Conservation (phyloP, 257 asterid species). For the Solanum etuberosum region DNA sequence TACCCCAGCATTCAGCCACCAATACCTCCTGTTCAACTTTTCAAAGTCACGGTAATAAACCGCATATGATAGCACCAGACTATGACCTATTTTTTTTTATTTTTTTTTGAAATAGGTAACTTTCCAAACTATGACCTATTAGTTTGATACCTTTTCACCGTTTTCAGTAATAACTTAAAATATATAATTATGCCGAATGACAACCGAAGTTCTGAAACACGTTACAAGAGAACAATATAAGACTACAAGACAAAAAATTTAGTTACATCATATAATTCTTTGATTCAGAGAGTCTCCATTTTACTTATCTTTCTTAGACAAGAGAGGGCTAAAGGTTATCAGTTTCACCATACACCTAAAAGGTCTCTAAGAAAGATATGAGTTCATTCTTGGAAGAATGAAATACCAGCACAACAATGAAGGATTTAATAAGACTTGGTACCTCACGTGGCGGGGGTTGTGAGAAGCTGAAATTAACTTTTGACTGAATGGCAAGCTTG, state of each 20-base stretch:
- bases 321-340: background rate
- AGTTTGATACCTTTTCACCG: background rate
- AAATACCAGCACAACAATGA: background rate
- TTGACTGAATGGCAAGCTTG: slow-evolving; percentile 77
- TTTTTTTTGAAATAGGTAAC: background rate
- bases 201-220: background rate
- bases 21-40: background rate
- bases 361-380: background rate
- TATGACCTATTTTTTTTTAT: background rate
- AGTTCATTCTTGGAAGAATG: background rate
- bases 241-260: background rate
- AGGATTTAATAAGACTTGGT: background rate
- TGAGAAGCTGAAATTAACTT: slow-evolving; percentile 82
- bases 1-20: background rate
- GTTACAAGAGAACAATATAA: background rate
- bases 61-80: background rate
- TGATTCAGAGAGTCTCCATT: background rate
- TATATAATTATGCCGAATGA: background rate
- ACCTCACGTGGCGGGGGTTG: slow-evolving; percentile 95
- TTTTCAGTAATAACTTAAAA: background rate
- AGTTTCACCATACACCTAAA: background rate
- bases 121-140: background rate
- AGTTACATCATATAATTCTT: background rate
- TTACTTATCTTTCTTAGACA: background rate
- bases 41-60: background rate